A percentile compares a stretch with the other conserved stretches of the same genome.
phyloP scores from a whole-genome alignment of 2,329 filamentous ascomycete genomes.

The Aspergillus ustus region DNA sequence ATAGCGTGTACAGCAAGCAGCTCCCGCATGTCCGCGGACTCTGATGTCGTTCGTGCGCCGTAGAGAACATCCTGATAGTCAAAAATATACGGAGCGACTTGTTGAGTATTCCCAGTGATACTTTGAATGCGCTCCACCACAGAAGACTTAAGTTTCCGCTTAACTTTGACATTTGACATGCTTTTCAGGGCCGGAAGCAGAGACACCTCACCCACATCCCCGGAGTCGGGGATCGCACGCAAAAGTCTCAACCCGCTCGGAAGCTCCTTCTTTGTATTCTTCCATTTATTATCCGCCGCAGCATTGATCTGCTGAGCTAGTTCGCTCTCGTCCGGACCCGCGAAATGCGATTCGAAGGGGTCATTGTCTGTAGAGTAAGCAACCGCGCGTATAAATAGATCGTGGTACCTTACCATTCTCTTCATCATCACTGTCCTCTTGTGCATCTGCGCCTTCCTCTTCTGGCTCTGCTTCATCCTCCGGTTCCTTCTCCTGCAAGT shows the following conservation, averaged over 20 bases:
- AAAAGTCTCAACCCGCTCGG: slow-evolving; percentile 37
- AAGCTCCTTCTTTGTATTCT: slow-evolving; percentile 44
- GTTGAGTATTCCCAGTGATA: slow-evolving; percentile 67
- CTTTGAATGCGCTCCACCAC: slow-evolving; percentile 58
- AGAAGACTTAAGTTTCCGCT: slow-evolving; percentile 67
- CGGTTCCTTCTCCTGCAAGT: slow-evolving; percentile 55
- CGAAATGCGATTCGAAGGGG: slow-evolving; percentile 82
- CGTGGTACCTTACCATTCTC: slow-evolving; percentile 33
- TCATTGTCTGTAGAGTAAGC: slow-evolving; percentile 55
- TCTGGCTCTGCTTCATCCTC: slow-evolving; percentile 48
- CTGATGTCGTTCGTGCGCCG: slow-evolving; percentile 70
- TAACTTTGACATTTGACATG: slow-evolving; percentile 57
- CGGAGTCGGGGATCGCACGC: slow-evolving; percentile 35
- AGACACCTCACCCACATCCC: slow-evolving; percentile 25
- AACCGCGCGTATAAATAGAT: not conserved
- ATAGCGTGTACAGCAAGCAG: slow-evolving; percentile 81
- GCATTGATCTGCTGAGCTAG: slow-evolving; percentile 58
- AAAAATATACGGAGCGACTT: slow-evolving; percentile 74
- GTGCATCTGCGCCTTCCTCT: slow-evolving; percentile 31
- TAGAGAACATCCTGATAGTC: slow-evolving; percentile 81
- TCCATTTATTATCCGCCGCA: slow-evolving; percentile 56
- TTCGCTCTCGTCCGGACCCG: slow-evolving; percentile 65
- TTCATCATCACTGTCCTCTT: slow-evolving; percentile 42
- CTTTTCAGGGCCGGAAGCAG: slow-evolving; percentile 37
- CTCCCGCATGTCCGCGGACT: slow-evolving; percentile 70